phyloP scores from a whole-genome alignment of 306 rosid species.

The Delonix regia region DNA sequence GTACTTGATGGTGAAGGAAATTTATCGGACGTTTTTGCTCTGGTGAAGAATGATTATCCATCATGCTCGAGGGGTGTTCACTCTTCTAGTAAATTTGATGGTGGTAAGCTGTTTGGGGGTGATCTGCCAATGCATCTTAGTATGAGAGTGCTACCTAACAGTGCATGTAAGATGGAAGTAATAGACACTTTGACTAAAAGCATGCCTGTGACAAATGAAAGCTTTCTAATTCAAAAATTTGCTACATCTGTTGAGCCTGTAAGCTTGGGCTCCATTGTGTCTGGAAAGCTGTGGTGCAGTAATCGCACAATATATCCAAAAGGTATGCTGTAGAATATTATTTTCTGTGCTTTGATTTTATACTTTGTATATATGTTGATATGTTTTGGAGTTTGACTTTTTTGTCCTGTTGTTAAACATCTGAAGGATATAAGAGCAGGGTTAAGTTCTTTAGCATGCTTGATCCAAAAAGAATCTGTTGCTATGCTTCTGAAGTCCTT shows the following conservation, averaged over 20 bases:
- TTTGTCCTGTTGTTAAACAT: slow-evolving; percentile 29
- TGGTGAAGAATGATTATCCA: slow-evolving; percentile 39
- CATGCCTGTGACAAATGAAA: slow-evolving; percentile 23
- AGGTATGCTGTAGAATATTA: slow-evolving; percentile 52
- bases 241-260: slow-evolving; percentile 56
- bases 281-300: slow-evolving; percentile 79
- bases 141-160: slow-evolving; percentile 34
- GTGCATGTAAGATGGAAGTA: slow-evolving; percentile 31
- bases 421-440: slow-evolving; percentile 84
- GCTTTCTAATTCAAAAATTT: slow-evolving; percentile 35
- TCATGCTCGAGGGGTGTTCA: slow-evolving; percentile 39
- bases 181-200: slow-evolving; percentile 18
- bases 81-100: slow-evolving; percentile 38
- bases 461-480: slow-evolving; percentile 63
- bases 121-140: slow-evolving; percentile 42
- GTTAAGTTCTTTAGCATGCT: slow-evolving; percentile 63
- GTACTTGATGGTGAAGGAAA: slow-evolving; percentile 36
- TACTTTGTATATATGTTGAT: not conserved
- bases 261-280: slow-evolving; percentile 63
- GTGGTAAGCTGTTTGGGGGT: slow-evolving; percentile 51
- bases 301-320: slow-evolving; percentile 76
- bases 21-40: slow-evolving; percentile 26
- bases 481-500: slow-evolving; percentile 80
- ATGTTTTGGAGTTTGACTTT: slow-evolving; percentile 26
- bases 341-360: slow-evolving; percentile 14